Base-by-base conservation (phyloP, 2,329 filamentous ascomycete species). In the Beauveria bassiana region DNA sequence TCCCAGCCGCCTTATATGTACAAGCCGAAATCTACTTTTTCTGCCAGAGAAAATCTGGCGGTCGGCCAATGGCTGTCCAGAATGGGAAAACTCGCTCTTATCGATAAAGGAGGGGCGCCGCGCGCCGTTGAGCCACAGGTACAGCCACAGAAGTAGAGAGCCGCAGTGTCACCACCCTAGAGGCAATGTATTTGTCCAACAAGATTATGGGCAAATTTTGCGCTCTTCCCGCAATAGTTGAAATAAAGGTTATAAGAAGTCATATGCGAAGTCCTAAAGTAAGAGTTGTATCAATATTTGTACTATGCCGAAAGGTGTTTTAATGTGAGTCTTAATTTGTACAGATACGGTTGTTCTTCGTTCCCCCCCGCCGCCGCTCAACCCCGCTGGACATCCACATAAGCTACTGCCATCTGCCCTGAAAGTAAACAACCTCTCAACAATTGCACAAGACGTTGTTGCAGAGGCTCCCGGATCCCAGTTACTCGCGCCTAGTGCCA, bases 81-180 rank as follows among this genome's bases (percentile, higher is more conserved):
- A 51, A 45, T 22, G 47, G 47, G 46, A 58, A 70, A 67, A 66
- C 64, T 57, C 54, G 64, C 64, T 65, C 66, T 72, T 71, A 73
- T 73, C 71, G 71, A 72, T 73, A 72, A 68, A 6, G 20, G 59
- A 52, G 57, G 57, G 57, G 57, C 47, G 57, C 47, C 47, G 22
- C 49, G 9, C 31, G 31, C 31, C 40, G 34, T 56, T 61, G 18
- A 50, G 59, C 59, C 59, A 61, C 59, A 61, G 40, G n/a, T 24
- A 43, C 34, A 59, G 56, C 56, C 56, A 59, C 61, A 59, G 26
- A 9, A n/a, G 26, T 14, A n/a, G 20, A 52, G 24, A 45, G 24
- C 53, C 38, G 46, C 47, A 50, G 28, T 42, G 26, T 14, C 47
- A 54, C 22, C 52, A 62, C 26, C 43, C 53, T 24, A 2, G 3